A percentile compares a stretch with the other conserved stretches of the same genome.
Conservation (phyloP, 768 basidiomycete species). For the Leccinum arenicola region DNA sequence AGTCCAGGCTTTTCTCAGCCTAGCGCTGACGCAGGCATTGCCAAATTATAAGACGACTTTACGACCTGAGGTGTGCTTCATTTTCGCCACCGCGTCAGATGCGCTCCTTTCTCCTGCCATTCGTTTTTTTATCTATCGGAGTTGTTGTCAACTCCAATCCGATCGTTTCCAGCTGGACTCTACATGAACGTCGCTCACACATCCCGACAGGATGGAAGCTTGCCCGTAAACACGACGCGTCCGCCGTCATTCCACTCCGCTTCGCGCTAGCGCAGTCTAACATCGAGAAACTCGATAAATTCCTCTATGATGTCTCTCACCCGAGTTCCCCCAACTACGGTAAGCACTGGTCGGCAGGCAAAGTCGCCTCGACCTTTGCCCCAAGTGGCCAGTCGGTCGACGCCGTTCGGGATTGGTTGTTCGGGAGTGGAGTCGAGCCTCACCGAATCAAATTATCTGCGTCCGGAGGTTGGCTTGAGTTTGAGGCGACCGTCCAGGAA, state of each 20-base stretch:
- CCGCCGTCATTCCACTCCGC: conserved; percentile 40
- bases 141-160: conserved; percentile 10
- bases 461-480: conserved; percentile 39
- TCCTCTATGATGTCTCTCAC: conserved; percentile 42
- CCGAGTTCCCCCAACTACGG: conserved; percentile 45
- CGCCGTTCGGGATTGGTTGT: conserved; percentile 40
- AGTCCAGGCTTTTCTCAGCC: neutral
- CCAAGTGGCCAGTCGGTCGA: conserved; percentile 37
- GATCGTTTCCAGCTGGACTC: conserved; percentile 2
- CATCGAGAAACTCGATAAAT: conserved; percentile 37
- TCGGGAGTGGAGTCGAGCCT: conserved; percentile 33
- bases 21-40: neutral
- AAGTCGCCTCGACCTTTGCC: conserved; percentile 41
- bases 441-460: conserved; percentile 33
- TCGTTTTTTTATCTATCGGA: conserved; percentile 22
- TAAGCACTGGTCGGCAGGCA: conserved; percentile 41
- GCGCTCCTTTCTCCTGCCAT: conserved; percentile 21
- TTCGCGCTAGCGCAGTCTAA: conserved; percentile 46
- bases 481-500: conserved; percentile 40
- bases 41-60: neutral
- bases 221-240: conserved; percentile 29
- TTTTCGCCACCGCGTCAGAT: neutral
- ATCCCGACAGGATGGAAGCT: conserved; percentile 39
- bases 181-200: conserved; percentile 30
- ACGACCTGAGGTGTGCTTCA: neutral